phyloP scores from a whole-genome alignment of 345 rosid species.

The Dipteronia sinensis region DNA sequence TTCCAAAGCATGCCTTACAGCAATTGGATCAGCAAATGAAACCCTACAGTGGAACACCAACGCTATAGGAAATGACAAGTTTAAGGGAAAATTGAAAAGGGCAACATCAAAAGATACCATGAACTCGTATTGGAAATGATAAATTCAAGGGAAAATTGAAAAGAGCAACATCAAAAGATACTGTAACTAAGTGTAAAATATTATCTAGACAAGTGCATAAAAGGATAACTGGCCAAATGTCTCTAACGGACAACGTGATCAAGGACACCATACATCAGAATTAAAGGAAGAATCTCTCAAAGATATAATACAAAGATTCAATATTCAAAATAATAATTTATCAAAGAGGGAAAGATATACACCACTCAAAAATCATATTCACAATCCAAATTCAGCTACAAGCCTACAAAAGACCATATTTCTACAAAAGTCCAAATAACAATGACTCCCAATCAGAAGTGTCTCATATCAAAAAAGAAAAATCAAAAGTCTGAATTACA shows the following conservation, averaged over 20 bases:
- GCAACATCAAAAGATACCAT: background rate
- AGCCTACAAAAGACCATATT: background rate
- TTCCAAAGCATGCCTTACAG: conserved; percentile 97
- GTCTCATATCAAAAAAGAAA: no score
- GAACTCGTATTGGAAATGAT: background rate
- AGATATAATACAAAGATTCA: background rate
- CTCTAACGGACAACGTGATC: background rate
- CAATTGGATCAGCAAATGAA: conserved; percentile 96
- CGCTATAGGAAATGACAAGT: conserved; percentile 4
- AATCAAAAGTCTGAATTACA: no score
- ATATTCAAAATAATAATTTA: background rate
- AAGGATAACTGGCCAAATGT: background rate
- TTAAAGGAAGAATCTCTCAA: background rate
- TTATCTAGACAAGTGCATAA: background rate
- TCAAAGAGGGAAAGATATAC: background rate
- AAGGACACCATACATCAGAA: conserved; percentile 1
- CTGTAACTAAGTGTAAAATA: background rate
- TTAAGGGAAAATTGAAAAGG: background rate
- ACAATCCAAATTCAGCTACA: background rate
- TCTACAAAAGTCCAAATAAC: no score
- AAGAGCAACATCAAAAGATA: background rate
- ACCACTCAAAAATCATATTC: background rate
- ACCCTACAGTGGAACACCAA: conserved; percentile 51
- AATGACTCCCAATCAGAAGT: no score
- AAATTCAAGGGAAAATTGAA: background rate